Conservation (phyloP, 1,284 basidiomycete genomes). For the Ustilago crameri region DNA sequence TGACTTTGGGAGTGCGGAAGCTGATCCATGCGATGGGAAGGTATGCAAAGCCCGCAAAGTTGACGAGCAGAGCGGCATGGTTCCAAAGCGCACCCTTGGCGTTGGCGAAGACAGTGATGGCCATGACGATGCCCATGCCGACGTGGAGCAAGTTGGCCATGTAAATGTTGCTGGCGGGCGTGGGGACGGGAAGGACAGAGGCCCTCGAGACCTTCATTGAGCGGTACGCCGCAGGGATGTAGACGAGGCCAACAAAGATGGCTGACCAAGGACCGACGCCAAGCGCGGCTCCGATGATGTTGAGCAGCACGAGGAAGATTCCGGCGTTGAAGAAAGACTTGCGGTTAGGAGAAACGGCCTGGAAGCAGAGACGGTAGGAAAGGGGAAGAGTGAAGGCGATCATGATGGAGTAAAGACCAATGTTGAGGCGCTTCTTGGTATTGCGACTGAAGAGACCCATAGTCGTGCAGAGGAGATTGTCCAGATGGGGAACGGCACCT, state of each 20-base stretch:
- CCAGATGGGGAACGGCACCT: conserved; percentile 29
- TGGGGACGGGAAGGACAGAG: conserved; percentile 39
- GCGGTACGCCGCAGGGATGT: conserved; percentile 32
- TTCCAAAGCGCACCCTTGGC: conserved; percentile 19
- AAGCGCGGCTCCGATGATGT: conserved; percentile 28
- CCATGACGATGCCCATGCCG: conserved; percentile 11
- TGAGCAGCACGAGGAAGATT: conserved; percentile 31
- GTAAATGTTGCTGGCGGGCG: conserved; percentile 43
- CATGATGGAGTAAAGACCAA: conserved; percentile 42
- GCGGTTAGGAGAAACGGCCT: conserved; percentile 49
- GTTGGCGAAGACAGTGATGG: conserved; percentile 22
- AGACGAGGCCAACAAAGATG: conserved; percentile 28
- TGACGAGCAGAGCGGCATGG: conserved; percentile 28
- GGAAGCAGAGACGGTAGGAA: conserved; percentile 43
- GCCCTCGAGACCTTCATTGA: conserved; percentile 36
- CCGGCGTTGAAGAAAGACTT: conserved; percentile 38
- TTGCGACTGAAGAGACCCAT: conserved; percentile 38
- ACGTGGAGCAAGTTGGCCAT: conserved; percentile 36
- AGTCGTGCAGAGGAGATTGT: conserved; percentile 45
- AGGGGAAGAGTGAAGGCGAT: conserved; percentile 26
- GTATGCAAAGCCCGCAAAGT: conserved; percentile 34
- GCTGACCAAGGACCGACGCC: conserved; percentile 40
- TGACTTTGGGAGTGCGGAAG: conserved; percentile 44
- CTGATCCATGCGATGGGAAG: conserved; percentile 36
- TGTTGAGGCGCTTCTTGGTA: conserved; percentile 36